A percentile compares a stretch with the other conserved stretches of the same genome.
Conservation (phyloP, 164 flowering plant species). For the Kingdonia uniflora region DNA sequence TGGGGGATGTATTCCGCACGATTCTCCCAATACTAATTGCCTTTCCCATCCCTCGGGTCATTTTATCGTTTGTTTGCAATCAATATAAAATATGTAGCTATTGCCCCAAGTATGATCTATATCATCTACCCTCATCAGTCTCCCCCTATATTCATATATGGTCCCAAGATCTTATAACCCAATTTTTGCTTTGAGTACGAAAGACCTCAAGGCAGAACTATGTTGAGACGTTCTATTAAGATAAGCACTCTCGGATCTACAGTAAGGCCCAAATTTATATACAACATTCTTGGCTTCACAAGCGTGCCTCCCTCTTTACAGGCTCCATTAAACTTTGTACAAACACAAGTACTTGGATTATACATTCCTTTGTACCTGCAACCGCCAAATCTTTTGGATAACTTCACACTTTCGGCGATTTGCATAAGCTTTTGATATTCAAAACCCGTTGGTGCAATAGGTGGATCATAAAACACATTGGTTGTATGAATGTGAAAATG, state of each 20-base stretch:
- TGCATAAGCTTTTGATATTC: too few relatives aligned
- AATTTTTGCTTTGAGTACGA: constrained; percentile 80
- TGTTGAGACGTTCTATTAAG: constrained; percentile 68
- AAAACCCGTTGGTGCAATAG: too few relatives aligned
- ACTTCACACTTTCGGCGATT: too few relatives aligned
- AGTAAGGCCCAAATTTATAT: constrained; percentile 88
- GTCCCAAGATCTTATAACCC: constrained; percentile 98
- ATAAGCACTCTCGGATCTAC: constrained; percentile 83
- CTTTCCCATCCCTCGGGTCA: constrained; percentile 91
- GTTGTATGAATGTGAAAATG: too few relatives aligned
- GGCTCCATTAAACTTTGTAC: too few relatives aligned
- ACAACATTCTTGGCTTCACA: constrained; percentile 75
- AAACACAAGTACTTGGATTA: too few relatives aligned
- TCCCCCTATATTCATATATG: constrained; percentile 81
- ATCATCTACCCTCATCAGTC: constrained; percentile 63
- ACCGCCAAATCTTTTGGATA: too few relatives aligned
- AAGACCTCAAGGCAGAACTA: constrained; percentile 78
- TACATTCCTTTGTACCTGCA: too few relatives aligned
- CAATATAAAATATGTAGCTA: constrained; percentile 80
- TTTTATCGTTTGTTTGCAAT: constrained; percentile 88
- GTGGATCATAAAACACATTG: too few relatives aligned
- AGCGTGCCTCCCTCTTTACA: too few relatives aligned
- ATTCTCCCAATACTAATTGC: too few relatives aligned
- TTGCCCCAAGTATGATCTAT: constrained; percentile 42
- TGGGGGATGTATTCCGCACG: too few relatives aligned